A percentile compares a stretch with the other conserved stretches of the same genome.
phyloP scores from a whole-genome alignment of 352 stramenopile genomes.

The Phytophthora colocasiae region DNA sequence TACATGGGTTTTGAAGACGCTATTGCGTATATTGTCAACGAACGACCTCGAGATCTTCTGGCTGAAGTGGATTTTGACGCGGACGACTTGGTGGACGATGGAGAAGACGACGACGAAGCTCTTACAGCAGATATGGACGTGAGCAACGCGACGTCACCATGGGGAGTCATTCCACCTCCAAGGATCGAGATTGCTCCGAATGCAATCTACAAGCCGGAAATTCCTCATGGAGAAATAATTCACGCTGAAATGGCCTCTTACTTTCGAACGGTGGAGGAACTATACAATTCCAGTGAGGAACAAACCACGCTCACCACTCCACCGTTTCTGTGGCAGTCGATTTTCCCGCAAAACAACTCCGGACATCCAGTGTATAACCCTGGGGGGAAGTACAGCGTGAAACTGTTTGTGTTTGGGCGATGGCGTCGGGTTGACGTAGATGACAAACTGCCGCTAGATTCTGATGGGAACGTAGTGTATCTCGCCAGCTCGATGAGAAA shows the following conservation, averaged over 20 bases:
- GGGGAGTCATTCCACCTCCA: constrained; percentile 55
- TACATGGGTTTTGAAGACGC: constrained; percentile 82
- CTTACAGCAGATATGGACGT: constrained; percentile 23
- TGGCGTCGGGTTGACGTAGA: constrained; percentile 81
- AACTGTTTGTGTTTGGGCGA: constrained; percentile 72
- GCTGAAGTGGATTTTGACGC: constrained; percentile 68
- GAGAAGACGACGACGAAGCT: constrained; percentile 61
- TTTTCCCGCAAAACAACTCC: constrained; percentile 69
- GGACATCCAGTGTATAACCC: constrained; percentile 67
- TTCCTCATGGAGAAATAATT: constrained; percentile 70
- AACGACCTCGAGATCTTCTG: constrained; percentile 53
- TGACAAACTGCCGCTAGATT: constrained; percentile 69
- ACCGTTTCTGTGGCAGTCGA: constrained; percentile 75
- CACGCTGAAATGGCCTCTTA: constrained; percentile 72
- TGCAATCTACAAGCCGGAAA: constrained; percentile 56
- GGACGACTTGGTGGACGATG: constrained; percentile 78
- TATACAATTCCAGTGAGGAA: constrained; percentile 41
- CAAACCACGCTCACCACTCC: background rate
- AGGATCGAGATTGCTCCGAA: constrained; percentile 69
- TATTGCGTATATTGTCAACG: constrained; percentile 77
- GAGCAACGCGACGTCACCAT: constrained; percentile 54
- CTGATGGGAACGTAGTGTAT: constrained; percentile 55
- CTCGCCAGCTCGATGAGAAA: constrained; percentile 63
- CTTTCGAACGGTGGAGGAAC: constrained; percentile 69
- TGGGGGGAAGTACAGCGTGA: constrained; percentile 80